A percentile compares a stretch with the other conserved stretches of the same genome.
phyloP scores from a whole-genome alignment of 305 asterid species.

The Fraxinus xanthoxyloides region DNA sequence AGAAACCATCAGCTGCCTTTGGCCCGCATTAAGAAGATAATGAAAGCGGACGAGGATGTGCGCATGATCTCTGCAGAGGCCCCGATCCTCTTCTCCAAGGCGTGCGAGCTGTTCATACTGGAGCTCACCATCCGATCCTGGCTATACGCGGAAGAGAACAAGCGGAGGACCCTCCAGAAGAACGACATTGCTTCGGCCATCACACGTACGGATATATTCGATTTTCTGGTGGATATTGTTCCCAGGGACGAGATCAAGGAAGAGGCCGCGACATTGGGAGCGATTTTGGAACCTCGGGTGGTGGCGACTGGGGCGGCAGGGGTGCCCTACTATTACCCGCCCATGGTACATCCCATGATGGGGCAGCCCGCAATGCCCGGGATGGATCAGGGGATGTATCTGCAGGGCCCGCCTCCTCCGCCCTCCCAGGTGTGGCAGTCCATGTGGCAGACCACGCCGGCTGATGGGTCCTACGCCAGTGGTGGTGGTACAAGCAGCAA shows the following conservation, averaged over 20 bases:
- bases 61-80: constrained; percentile 42
- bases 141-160: constrained; percentile 33
- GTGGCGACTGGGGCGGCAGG: constrained; percentile 15
- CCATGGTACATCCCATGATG: constrained; percentile 48
- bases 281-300: constrained; percentile 21
- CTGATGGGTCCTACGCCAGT: constrained; percentile 29
- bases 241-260: constrained; percentile 33
- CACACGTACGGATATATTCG: constrained; percentile 31
- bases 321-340: constrained; percentile 46
- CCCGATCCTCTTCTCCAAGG: constrained; percentile 34
- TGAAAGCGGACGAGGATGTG: constrained; percentile 42
- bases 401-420: constrained; percentile 33
- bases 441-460: constrained; percentile 39
- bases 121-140: constrained; percentile 35
- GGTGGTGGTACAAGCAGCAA: constrained; percentile 35
- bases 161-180: constrained; percentile 35
- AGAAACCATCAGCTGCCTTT: constrained; percentile 81
- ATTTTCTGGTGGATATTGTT: constrained; percentile 35
- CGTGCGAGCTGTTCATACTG: constrained; percentile 39
- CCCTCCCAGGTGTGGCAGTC: constrained; percentile 59
- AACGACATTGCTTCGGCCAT: constrained; percentile 31
- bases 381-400: constrained; percentile 37
- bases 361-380: constrained; percentile 41
- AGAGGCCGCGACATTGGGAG: constrained; percentile 41
- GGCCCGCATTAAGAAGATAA: constrained; percentile 92